phyloP scores from a whole-genome alignment of 2,329 filamentous ascomycete genomes.

The Colletotrichum sp. region DNA sequence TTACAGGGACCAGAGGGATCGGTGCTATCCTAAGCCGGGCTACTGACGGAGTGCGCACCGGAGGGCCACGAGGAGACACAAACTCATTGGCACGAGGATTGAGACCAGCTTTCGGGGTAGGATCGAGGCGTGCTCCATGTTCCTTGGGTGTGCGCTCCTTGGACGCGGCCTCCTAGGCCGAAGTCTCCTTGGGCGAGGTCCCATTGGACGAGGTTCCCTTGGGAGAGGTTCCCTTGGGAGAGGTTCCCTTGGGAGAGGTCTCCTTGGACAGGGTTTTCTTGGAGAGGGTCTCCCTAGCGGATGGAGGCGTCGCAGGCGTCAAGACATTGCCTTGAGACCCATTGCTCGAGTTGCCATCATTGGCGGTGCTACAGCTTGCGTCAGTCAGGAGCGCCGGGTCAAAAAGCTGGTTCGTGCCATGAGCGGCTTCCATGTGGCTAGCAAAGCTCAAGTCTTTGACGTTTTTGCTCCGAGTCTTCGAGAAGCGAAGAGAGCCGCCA shows the following conservation, averaged over 20 bases:
- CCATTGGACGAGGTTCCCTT: background rate
- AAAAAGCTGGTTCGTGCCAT: background rate
- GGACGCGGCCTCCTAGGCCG: background rate
- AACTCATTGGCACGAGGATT: slow-evolving; percentile 12
- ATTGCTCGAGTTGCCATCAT: background rate
- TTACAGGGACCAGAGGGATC: background rate
- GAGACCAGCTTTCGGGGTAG: background rate
- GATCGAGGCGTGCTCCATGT: background rate
- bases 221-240: background rate
- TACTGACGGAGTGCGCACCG: background rate
- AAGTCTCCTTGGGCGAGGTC: background rate
- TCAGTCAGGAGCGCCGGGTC: background rate
- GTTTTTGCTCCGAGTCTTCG: slow-evolving; percentile 31
- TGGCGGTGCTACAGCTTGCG: background rate
- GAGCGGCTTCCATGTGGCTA: no score
- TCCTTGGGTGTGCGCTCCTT: background rate
- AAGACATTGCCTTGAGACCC: background rate
- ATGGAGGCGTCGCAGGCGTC: background rate
- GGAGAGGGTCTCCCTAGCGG: background rate
- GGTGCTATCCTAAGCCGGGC: background rate
- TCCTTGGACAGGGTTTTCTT: background rate
- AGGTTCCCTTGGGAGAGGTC: background rate
- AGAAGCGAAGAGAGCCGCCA: slow-evolving; percentile 37
- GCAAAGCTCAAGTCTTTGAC: background rate
- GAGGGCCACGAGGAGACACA: background rate